Evolutionary conservation across 2,329 filamentous ascomycete genomes (phyloP), one percentile per base, ranked within the genome.

Genomic region (Gremmenia infestans): DNA sequence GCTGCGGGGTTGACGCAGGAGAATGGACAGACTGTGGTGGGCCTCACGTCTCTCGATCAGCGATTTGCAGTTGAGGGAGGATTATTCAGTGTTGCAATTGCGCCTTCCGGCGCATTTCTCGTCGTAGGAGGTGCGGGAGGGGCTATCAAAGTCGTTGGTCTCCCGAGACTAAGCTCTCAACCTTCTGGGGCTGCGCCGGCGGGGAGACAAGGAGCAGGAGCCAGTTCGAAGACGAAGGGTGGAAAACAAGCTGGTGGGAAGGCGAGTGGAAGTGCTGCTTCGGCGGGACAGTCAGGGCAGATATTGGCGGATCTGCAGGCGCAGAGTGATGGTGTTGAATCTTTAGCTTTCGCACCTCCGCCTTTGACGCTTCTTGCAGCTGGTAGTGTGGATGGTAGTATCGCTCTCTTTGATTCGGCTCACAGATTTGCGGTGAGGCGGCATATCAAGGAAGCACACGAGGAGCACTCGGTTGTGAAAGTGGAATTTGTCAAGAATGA

Each of bases 61-160:
- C 86, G 94, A 48, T 99, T 99, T 75, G 85, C 83, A 35, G 88
- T 97, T 50, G 89, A 96, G 56, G 94, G 93, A 23, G 94, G 94
- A 0, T 78, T 99, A 1, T 97, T 91, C 80, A 91, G 88, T 40
- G 82, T 97, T 37, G 91, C 89, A 17, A 78, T 97, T 61, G 87
- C 93, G 5, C 91, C 92, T 0, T 85, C 83, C 15, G 88, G 90
- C 40, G 78, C 87, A 0, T 87, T 96, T 60, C 84, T 91, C 1
- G 93, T 90, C 0, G 89, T 91, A 0, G 94, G 94, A 55, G 94
- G 94, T 58, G 92, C 91, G 0, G 89, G 87, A 55, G 94, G 94
- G 28, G 81, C 89, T 58, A 88, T 97, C 71, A 89, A 88, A 66
- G 82, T 97, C 59, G 81, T 97, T 45, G 88, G 90, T 3, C 79